phyloP scores from a whole-genome alignment of 2,329 filamentous ascomycete species.

The Clonostachys byssicola region DNA sequence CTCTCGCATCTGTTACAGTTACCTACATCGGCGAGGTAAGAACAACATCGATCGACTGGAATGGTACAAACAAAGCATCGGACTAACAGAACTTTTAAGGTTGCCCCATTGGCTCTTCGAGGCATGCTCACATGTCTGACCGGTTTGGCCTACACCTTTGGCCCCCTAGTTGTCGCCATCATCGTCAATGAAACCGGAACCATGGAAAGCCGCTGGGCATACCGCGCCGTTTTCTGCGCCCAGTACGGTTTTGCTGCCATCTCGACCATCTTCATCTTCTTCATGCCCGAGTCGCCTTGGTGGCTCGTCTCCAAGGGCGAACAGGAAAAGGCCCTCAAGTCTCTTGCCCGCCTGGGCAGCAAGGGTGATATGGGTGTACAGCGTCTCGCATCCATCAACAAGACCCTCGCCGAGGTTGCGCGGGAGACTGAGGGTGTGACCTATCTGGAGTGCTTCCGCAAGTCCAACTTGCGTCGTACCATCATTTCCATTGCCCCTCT shows the following conservation, averaged over 20 bases:
- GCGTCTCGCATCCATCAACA: conserved; percentile 17
- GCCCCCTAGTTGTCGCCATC: conserved; percentile 21
- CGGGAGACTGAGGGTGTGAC: conserved; percentile 26
- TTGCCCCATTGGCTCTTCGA: conserved; percentile 19
- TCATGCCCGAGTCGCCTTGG: conserved; percentile 20
- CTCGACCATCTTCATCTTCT: conserved; percentile 8
- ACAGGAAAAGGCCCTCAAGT: conserved; percentile 22
- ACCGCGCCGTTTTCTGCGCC: conserved; percentile 21
- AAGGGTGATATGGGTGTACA: conserved; percentile 11
- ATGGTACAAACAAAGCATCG: too few species aligned
- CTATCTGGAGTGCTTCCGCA: conserved; percentile 6
- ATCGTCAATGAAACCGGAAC: conserved; percentile 22
- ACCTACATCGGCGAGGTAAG: conserved; percentile 23
- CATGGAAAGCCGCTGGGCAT: conserved; percentile 21
- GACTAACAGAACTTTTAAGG: conserved; percentile 2
- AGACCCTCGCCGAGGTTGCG: conserved; percentile 23
- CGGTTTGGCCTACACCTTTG: conserved; percentile 21
- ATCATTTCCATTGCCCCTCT: too few species aligned
- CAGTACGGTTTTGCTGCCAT: conserved; percentile 24
- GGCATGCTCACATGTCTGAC: conserved; percentile 18
- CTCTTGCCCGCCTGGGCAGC: conserved; percentile 23
- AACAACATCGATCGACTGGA: too few species aligned
- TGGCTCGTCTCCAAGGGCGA: conserved; percentile 26
- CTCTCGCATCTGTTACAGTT: conserved; percentile 15
- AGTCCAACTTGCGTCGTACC: too few species aligned